These are phyloP conservation scores for Colletotrichum sp. DNA, from an alignment of 2,329 filamentous ascomycete genomes.

Conservation along the genomic window DNA sequence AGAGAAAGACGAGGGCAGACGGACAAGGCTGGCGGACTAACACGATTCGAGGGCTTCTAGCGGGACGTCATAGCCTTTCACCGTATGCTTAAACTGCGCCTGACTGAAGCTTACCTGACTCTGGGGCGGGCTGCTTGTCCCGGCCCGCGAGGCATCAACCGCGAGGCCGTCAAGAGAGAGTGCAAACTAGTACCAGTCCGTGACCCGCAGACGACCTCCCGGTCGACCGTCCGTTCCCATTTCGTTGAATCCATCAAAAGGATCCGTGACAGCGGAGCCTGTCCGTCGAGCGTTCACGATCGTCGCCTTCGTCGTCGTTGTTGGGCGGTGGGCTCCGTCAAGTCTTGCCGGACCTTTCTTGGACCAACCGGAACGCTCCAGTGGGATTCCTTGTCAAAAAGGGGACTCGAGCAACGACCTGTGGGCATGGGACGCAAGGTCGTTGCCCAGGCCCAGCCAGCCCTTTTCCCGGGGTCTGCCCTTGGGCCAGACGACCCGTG, in stretches of 20 bases:
- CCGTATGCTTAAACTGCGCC: background rate
- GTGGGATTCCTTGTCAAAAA: background rate
- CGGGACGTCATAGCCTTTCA: background rate
- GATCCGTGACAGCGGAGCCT: conserved; percentile 13
- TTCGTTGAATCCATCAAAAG: background rate
- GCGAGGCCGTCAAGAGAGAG: background rate
- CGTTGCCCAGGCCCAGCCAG: background rate
- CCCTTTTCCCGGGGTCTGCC: background rate
- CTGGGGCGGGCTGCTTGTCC: background rate
- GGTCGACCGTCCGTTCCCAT: conserved; percentile 10
- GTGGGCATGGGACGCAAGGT: background rate
- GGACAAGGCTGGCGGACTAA: background rate
- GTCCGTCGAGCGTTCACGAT: background rate
- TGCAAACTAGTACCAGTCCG: background rate
- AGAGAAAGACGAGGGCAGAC: background rate
- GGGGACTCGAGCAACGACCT: background rate
- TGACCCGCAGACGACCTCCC: background rate
- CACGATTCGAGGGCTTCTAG: background rate
- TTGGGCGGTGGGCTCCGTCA: background rate
- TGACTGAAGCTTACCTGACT: background rate
- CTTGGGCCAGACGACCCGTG: background rate
- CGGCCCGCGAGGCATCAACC: background rate
- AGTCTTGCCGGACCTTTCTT: background rate
- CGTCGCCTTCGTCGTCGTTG: background rate
- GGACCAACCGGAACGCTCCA: conserved; percentile 2